A percentile compares a stretch with the other conserved stretches of the same genome.
phyloP scores from a whole-genome alignment of 257 asterid species.

The Nicotiana otophora region DNA sequence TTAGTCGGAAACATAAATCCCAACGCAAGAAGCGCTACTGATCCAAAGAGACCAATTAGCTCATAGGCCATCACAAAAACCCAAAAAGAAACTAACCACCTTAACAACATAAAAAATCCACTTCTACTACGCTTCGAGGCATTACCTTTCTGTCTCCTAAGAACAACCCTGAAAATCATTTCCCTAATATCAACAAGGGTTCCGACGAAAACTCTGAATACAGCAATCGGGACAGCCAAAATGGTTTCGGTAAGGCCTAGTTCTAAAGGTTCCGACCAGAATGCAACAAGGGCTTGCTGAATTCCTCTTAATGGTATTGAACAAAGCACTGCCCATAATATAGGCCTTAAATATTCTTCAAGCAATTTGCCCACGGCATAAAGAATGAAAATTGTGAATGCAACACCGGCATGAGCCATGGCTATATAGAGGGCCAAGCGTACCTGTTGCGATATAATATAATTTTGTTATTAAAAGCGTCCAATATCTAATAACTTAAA shows the following conservation, averaged over 20 bases:
- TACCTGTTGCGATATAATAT: conserved; percentile 41
- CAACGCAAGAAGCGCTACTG: conserved; percentile 48
- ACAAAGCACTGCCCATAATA: conserved; percentile 88
- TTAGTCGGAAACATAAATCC: conserved; percentile 62
- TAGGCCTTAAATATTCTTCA: conserved; percentile 79
- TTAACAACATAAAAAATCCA: conserved; percentile 56
- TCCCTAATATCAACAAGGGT: conserved; percentile 74
- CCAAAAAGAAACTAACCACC: conserved; percentile 88
- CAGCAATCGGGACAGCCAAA: conserved; percentile 72
- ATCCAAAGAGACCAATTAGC: conserved; percentile 55
- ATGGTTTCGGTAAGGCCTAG: conserved; percentile 87
- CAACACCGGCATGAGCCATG: conserved; percentile 94
- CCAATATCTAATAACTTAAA: neutral
- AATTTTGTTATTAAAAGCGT: neutral
- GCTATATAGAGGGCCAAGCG: conserved; percentile 90
- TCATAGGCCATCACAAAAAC: conserved; percentile 81
- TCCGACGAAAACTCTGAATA: conserved; percentile 65
- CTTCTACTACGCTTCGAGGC: conserved; percentile 39
- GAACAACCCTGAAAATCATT: conserved; percentile 32
- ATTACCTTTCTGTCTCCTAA: conserved; percentile 36
- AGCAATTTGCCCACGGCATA: conserved; percentile 71
- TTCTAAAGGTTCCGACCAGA: conserved; percentile 79
- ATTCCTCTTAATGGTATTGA: conserved; percentile 88
- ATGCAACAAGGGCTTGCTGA: conserved; percentile 75
- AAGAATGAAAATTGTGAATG: conserved; percentile 53